Base-by-base conservation (phyloP, 257 asterid genomes). In the Cruciata laevipes region DNA sequence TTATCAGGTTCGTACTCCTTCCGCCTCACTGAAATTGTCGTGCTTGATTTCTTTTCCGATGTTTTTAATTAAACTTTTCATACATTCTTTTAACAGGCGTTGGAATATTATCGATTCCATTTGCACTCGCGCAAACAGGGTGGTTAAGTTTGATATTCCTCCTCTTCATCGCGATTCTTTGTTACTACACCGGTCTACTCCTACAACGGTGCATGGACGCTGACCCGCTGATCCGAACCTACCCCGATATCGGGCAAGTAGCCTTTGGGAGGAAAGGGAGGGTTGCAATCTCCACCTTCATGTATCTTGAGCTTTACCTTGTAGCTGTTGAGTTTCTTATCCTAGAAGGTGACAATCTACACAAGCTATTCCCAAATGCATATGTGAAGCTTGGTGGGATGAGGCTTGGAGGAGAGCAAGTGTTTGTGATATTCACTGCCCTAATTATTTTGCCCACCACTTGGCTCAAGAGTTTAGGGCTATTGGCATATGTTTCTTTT, bases 81-180 rank as follows among this genome's bases (percentile, higher is more conserved):
- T 53, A n/a, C n/a, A 20, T 25, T 33, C 2, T 27, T 3, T 62
- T 5, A 0, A 27, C 62, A 78, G 82, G 93, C 16, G 75, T 83
- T n/a, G 89, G 89, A 61, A 69, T 86, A 20, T 12, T 86, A 68
- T 82, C 87, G 7, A 53, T 84, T 4, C 85, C 93, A 3, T 86
- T 75, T 21, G 89, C 93, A 14, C 77, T 86, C 2, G 75, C 89
- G 1, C 14, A 75, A 33, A 87, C 80, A 13, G 93, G 93, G 0
- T 86, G 89, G 93, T 42, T 82, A 17, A 73, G 83, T 17, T 17
- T 83, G 0, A 59, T 35, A 0, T 40, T 78, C 7, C 74, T 84
- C 17, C 3, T 82, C 10, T 56, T 35, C 0, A 67, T 80, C 44
- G 83, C 87, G 18, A 5, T 67, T 0, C 27, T 84, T 0, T 84